phyloP scores from a whole-genome alignment of 768 basidiomycete species.

The Lactarius trivialis region DNA sequence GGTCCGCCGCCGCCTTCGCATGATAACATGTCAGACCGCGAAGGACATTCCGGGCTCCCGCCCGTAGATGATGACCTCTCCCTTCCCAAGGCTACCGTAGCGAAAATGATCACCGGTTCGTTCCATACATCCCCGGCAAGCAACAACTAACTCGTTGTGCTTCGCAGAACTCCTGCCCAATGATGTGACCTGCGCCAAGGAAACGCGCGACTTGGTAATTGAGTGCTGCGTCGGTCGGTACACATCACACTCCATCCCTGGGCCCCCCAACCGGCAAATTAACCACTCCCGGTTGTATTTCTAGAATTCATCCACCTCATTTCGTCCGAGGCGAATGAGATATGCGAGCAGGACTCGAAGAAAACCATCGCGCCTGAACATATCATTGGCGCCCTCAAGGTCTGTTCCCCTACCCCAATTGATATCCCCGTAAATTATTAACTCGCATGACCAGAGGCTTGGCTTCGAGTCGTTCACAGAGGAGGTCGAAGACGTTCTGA shows the following conservation, averaged over 20 bases:
- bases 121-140: not conserved
- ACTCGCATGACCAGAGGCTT: slow-evolving; percentile 50
- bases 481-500: slow-evolving; percentile 88
- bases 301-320: slow-evolving; percentile 97
- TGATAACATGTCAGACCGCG: slow-evolving; percentile 79
- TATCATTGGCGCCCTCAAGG: slow-evolving; percentile 87
- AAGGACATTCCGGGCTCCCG: slow-evolving; percentile 60
- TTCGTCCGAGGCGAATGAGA: slow-evolving; percentile 95
- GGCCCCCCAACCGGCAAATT: not conserved
- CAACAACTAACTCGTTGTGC: not conserved
- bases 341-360: slow-evolving; percentile 96
- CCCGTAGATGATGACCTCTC: slow-evolving; percentile 88
- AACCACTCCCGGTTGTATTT: not conserved
- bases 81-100: slow-evolving; percentile 93
- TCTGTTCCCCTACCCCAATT: slow-evolving; percentile 30
- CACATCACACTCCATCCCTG: slow-evolving; percentile 18
- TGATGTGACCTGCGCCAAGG: slow-evolving; percentile 88
- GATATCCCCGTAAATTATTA: not conserved
- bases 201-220: slow-evolving; percentile 93
- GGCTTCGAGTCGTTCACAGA: slow-evolving; percentile 88
- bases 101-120: slow-evolving; percentile 92
- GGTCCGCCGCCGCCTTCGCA: slow-evolving; percentile 13
- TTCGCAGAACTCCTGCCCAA: slow-evolving; percentile 78
- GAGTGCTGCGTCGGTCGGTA: slow-evolving; percentile 98
- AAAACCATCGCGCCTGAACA: slow-evolving; percentile 99